These are phyloP conservation scores for Xylaria sp. DNA, from an alignment of 2,329 filamentous ascomycete species.

Conservation along the genomic window DNA sequence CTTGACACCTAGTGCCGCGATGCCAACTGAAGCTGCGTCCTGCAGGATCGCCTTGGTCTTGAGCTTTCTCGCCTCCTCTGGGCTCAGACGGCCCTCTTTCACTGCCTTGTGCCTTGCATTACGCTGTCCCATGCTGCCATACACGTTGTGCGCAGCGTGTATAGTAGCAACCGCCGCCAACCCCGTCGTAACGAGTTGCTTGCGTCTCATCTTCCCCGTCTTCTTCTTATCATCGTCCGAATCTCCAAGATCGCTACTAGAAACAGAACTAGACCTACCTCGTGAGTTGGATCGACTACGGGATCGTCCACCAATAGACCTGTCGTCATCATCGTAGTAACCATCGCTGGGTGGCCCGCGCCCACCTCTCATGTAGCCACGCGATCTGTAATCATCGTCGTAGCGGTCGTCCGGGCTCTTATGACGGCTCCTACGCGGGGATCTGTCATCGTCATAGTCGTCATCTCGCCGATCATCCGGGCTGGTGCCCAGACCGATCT, in stretches of 20 bases:
- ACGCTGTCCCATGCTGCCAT: slow-evolving; percentile 61
- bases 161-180: slow-evolving; percentile 62
- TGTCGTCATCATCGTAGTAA: slow-evolving; percentile 52
- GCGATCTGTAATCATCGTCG: slow-evolving; percentile 35
- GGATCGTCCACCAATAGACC: slow-evolving; percentile 42
- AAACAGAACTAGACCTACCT: slow-evolving; percentile 51
- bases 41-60: slow-evolving; percentile 60
- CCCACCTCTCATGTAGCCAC: slow-evolving; percentile 42
- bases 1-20: slow-evolving; percentile 61
- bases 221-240: slow-evolving; percentile 59
- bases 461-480: slow-evolving; percentile 49
- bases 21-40: slow-evolving; percentile 61
- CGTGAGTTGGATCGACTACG: slow-evolving; percentile 45
- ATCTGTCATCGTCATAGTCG: slow-evolving; percentile 43
- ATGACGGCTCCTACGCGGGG: slow-evolving; percentile 41
- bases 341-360: slow-evolving; percentile 30
- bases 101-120: slow-evolving; percentile 57
- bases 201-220: slow-evolving; percentile 62
- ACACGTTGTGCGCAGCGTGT: slow-evolving; percentile 62
- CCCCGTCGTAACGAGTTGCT: slow-evolving; percentile 60
- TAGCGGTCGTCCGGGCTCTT: slow-evolving; percentile 41
- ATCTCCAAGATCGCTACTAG: slow-evolving; percentile 59
- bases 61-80: slow-evolving; percentile 56
- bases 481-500: slow-evolving; percentile 60
- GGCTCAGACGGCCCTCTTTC: slow-evolving; percentile 54